A percentile compares a stretch with the other conserved stretches of the same genome.
Conservation (phyloP, 2,329 filamentous ascomycete species). For the Paracoccidioides brasiliensis region DNA sequence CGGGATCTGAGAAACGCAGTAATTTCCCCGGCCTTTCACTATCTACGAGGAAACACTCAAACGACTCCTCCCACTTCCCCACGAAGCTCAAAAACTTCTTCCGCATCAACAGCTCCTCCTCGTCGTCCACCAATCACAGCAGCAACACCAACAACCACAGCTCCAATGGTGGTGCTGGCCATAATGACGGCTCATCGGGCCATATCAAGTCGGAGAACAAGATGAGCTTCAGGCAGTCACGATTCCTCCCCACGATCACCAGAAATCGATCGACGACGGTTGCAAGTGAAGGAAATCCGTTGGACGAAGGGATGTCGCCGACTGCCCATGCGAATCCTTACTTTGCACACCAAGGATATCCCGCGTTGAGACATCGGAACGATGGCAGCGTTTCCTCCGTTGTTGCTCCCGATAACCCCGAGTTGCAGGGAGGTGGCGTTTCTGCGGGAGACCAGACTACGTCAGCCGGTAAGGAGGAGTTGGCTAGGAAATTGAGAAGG, state of each 20-base stretch:
- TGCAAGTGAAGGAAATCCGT: constrained; percentile 78
- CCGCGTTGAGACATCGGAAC: constrained; percentile 86
- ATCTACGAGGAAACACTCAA: constrained; percentile 34
- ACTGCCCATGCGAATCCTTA: constrained; percentile 94
- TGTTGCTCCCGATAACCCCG: constrained; percentile 70
- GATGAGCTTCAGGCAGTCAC: constrained; percentile 64
- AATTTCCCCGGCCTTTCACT: constrained; percentile 35
- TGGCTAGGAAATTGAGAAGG: constrained; percentile 80
- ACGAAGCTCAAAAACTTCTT: constrained; percentile 59
- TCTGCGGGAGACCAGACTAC: constrained; percentile 55
- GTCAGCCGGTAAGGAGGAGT: constrained; percentile 76
- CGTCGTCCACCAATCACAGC: constrained; percentile 23
- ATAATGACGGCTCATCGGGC: constrained; percentile 28
- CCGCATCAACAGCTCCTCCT: constrained; percentile 42
- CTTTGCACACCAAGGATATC: constrained; percentile 90
- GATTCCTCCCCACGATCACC: constrained; percentile 77
- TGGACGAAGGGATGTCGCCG: constrained; percentile 80
- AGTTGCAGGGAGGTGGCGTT: constrained; percentile 57
- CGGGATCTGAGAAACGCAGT: constrained; percentile 30
- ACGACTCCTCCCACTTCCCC: constrained; percentile 42
- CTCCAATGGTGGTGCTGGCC: constrained; percentile 15
- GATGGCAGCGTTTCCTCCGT: constrained; percentile 85
- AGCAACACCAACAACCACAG: constrained; percentile 14
- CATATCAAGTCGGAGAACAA: constrained; percentile 48
- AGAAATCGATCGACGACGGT: constrained; percentile 83